Evolutionary conservation across 495 filamentous ascomycete genomes (phyloP).

Genomic region (Xylaria grammica): DNA sequence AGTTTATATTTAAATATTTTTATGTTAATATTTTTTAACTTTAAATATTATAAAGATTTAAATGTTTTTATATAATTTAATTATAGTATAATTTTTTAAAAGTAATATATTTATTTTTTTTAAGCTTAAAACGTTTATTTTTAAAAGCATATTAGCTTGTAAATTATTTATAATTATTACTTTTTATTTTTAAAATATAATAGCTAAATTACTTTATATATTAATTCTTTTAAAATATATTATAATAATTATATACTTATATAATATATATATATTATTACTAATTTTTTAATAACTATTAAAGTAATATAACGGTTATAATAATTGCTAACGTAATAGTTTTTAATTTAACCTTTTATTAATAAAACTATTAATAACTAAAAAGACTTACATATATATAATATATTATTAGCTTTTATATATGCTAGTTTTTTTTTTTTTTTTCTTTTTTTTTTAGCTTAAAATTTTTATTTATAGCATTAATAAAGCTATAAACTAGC

Average conservation of each 20-base stretch:
- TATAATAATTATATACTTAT: background rate
- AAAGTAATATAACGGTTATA: background rate
- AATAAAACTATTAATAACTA: no score
- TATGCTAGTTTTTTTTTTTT: no score
- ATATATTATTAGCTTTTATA: no score
- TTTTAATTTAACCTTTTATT: no score
- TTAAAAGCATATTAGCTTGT: background rate
- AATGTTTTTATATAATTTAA: conserved; percentile 1
- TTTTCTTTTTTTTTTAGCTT: no score
- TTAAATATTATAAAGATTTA: background rate
- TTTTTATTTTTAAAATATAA: background rate
- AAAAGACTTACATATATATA: no score
- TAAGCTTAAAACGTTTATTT: background rate
- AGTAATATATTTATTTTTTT: conserved; percentile 1
- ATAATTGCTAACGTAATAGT: no score
- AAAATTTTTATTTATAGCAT: no score
- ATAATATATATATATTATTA: background rate
- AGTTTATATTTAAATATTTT: conserved; percentile 5
- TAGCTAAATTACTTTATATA: background rate
- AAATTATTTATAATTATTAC: background rate
- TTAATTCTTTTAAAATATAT: conserved; percentile 6
- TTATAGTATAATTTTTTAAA: no score
- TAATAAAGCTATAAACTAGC: no score
- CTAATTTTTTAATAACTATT: conserved; percentile 1
- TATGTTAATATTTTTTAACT: background rate